These are phyloP conservation scores for Paraurostyla sp. DNA, from an alignment of 73 alveolate species.

Conservation along the genomic window DNA sequence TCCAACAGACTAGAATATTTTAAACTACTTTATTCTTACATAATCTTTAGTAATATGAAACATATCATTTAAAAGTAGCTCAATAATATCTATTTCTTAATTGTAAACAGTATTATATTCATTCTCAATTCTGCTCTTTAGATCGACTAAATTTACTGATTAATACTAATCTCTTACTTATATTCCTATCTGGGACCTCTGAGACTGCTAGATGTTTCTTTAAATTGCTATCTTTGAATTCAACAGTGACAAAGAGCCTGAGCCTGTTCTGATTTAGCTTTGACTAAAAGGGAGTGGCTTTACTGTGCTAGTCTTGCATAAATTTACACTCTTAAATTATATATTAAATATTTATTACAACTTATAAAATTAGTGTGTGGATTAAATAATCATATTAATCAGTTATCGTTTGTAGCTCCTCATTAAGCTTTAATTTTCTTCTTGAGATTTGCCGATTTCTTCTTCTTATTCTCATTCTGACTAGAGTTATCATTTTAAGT, in stretches of 20 bases:
- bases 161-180: background rate
- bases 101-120: background rate
- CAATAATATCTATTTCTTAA: background rate
- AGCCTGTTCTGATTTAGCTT: background rate
- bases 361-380: background rate
- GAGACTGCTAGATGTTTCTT: background rate
- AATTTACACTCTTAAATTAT: no score
- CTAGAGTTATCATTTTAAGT: background rate
- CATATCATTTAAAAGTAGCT: background rate
- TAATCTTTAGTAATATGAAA: background rate
- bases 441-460: no score
- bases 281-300: background rate
- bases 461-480: background rate
- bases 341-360: no score
- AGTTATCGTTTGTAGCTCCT: background rate
- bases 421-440: background rate
- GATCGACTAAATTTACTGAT: background rate
- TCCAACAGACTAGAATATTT: background rate
- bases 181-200: background rate
- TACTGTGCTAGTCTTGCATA: no score
- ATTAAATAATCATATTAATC: background rate
- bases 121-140: background rate
- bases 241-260: background rate
- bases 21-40: background rate
- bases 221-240: background rate